These are phyloP conservation scores for Chlorella sp. DNA, from an alignment of 139 green algal genomes.

Conservation along the genomic window DNA sequence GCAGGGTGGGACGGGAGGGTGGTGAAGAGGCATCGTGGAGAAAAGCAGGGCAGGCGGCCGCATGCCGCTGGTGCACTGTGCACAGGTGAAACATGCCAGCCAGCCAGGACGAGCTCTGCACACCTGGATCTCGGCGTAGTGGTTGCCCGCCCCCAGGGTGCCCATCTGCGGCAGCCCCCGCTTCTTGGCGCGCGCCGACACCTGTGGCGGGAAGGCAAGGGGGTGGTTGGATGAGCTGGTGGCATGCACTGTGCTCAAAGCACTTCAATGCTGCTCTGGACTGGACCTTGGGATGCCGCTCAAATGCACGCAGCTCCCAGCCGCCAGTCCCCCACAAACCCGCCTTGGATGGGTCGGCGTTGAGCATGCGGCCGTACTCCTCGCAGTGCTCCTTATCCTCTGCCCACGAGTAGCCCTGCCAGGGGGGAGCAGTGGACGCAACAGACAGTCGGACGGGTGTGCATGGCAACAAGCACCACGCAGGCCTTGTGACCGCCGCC, in stretches of 20 bases:
- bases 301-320: no score
- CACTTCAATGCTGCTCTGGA: no score
- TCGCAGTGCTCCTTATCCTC: conserved; percentile 96
- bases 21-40: neutral
- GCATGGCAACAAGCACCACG: neutral
- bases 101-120: neutral
- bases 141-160: conserved; percentile 92
- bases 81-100: no score
- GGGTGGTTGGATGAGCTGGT: neutral
- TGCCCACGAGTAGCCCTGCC: conserved; percentile 83
- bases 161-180: conserved; percentile 93
- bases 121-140: conserved; percentile 88
- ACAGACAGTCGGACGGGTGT: neutral
- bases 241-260: neutral
- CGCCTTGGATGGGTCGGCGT: conserved; percentile 85
- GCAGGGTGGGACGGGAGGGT: neutral
- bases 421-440: neutral
- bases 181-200: conserved; percentile 86
- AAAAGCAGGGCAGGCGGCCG: no score
- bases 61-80: neutral
- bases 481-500: neutral
- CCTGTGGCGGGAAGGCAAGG: neutral
- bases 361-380: conserved; percentile 92
- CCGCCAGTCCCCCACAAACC: neutral
- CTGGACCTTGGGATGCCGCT: no score